These are phyloP conservation scores for Conringia planisiliqua DNA, from an alignment of 345 rosid genomes.

Conservation along the genomic window DNA sequence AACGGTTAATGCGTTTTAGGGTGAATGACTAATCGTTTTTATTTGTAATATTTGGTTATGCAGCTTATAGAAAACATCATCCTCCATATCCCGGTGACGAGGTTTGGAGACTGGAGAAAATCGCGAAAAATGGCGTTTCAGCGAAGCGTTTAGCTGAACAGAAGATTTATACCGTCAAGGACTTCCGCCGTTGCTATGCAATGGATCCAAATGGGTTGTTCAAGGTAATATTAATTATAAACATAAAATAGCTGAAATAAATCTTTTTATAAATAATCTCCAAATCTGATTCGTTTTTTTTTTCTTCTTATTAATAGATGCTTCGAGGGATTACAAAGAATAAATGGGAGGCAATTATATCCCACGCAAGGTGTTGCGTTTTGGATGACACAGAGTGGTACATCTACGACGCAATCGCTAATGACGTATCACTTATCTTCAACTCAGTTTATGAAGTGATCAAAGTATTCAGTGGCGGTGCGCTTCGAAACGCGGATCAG, in stretches of 20 bases:
- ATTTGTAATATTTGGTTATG: background rate
- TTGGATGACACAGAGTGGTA: constrained; percentile 45
- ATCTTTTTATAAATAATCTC: background rate
- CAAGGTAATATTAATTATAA: constrained; percentile 38
- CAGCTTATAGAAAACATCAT: constrained; percentile 72
- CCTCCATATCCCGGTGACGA: constrained; percentile 63
- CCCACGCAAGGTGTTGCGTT: constrained; percentile 60
- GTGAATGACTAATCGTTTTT: background rate
- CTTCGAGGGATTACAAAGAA: constrained; percentile 37
- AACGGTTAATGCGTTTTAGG: constrained; percentile 13
- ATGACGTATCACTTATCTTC: constrained; percentile 36
- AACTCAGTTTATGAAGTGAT: constrained; percentile 47
- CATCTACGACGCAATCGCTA: constrained; percentile 31
- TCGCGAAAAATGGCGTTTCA: constrained; percentile 57
- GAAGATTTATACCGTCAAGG: constrained; percentile 37
- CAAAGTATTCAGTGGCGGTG: constrained; percentile 40
- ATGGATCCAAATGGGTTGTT: constrained; percentile 27
- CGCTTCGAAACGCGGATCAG: constrained; percentile 27
- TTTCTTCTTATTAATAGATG: constrained; percentile 35
- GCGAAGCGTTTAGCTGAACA: constrained; percentile 36
- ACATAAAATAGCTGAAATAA: background rate
- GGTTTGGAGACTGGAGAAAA: constrained; percentile 73
- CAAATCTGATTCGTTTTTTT: background rate
- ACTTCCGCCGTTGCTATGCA: constrained; percentile 36
- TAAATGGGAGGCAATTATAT: constrained; percentile 54